Evolutionary conservation across 257 asterid species (phyloP).

Genomic region (Anisodus acutangulus): DNA sequence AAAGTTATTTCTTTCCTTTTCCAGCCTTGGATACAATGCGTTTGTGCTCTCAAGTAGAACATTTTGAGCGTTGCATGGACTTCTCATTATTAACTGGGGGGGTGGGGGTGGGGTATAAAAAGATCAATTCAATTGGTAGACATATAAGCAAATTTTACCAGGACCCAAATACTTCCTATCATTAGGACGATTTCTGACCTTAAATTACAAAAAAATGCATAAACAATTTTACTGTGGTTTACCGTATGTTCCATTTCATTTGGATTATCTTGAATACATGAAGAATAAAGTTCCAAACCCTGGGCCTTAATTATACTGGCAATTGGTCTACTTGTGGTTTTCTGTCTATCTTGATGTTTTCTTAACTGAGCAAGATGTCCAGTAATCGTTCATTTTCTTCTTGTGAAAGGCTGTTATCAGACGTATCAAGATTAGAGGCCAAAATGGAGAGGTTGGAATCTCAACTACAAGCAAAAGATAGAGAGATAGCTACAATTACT

Average conservation of each 20-base stretch:
- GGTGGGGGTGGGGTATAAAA: not conserved
- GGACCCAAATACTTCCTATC: not conserved
- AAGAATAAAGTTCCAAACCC: not conserved
- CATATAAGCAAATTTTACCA: not conserved
- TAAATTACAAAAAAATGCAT: not conserved
- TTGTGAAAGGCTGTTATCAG: slow-evolving; percentile 75
- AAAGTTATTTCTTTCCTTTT: not conserved
- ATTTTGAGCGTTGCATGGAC: not conserved
- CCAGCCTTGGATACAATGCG: not conserved
- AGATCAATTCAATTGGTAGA: slow-evolving; percentile 12
- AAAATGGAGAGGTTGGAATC: slow-evolving; percentile 96
- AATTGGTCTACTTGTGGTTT: not conserved
- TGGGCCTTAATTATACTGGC: not conserved
- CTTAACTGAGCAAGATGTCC: slow-evolving; percentile 19
- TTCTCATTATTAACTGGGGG: slow-evolving; percentile 22
- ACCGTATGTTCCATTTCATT: not conserved
- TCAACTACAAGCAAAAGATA: slow-evolving; percentile 73
- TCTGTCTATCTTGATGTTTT: not conserved
- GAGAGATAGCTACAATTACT: slow-evolving; percentile 94
- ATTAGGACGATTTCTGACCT: not conserved
- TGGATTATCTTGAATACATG: slow-evolving; percentile 15
- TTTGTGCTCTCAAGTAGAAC: not conserved
- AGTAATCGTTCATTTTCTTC: slow-evolving; percentile 9
- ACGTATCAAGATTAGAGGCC: slow-evolving; percentile 92
- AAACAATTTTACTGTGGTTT: not conserved